Conservation (phyloP, 1,284 basidiomycete genomes). For the Ceratobasidium sp. region DNA sequence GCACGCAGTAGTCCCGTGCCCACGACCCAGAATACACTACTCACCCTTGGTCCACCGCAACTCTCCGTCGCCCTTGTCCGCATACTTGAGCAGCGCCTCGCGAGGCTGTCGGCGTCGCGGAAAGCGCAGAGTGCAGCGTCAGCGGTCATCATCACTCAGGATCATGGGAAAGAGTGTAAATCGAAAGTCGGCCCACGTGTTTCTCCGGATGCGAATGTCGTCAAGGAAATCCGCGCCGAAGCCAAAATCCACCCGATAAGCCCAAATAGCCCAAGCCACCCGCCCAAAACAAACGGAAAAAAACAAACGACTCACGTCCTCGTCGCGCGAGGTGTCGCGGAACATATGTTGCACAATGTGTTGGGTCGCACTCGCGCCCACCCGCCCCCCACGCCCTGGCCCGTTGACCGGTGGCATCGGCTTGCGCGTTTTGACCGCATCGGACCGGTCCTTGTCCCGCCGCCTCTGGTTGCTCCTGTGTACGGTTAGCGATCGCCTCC, state of each 20-base stretch:
- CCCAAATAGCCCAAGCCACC: slow-evolving; percentile 7
- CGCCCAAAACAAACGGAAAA: slow-evolving; percentile 40
- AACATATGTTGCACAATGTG: slow-evolving; percentile 94
- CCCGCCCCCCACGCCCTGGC: slow-evolving; percentile 88
- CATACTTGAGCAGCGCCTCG: slow-evolving; percentile 94
- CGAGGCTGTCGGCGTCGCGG: slow-evolving; percentile 69
- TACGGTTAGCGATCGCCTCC: slow-evolving; percentile 46
- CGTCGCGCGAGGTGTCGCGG: slow-evolving; percentile 83
- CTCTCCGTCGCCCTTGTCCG: slow-evolving; percentile 73
- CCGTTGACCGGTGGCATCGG: slow-evolving; percentile 92
- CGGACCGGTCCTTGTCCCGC: slow-evolving; percentile 84
- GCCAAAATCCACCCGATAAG: slow-evolving; percentile 31
- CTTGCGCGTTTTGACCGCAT: slow-evolving; percentile 87
- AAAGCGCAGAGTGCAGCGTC: slow-evolving; percentile 46
- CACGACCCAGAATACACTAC: slow-evolving; percentile 49
- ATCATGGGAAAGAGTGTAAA: slow-evolving; percentile 42
- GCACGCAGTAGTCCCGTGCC: slow-evolving; percentile 32
- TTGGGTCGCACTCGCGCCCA: slow-evolving; percentile 94
- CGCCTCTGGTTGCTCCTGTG: slow-evolving; percentile 76
- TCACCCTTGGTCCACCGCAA: slow-evolving; percentile 82
- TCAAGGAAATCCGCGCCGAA: slow-evolving; percentile 26
- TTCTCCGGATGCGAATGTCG: slow-evolving; percentile 29
- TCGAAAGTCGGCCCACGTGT: slow-evolving; percentile 12
- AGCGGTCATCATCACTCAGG: slow-evolving; percentile 46
- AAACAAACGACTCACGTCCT: slow-evolving; percentile 77